A percentile compares a stretch with the other conserved stretches of the same genome.
Evolutionary conservation across 2,329 filamentous ascomycete genomes (phyloP).

Genomic region (Xylaria sp.): DNA sequence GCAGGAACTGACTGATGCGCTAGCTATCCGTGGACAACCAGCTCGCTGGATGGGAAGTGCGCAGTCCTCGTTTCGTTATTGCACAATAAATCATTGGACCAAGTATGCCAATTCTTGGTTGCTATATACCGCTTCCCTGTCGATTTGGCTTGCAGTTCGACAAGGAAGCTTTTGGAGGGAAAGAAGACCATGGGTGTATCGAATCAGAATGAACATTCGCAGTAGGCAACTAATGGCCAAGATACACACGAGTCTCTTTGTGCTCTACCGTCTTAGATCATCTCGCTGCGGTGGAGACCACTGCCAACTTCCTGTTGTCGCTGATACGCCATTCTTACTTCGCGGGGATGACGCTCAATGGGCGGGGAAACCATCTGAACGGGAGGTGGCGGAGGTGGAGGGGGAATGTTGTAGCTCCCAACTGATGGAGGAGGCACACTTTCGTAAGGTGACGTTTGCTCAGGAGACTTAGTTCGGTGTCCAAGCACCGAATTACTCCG

Average conservation of each 20-base stretch:
- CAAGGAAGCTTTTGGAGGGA: background rate
- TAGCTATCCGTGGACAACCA: background rate
- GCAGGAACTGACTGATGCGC: background rate
- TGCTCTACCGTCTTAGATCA: constrained; percentile 41
- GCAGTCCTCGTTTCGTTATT: background rate
- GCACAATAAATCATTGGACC: background rate
- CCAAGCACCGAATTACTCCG: constrained; percentile 40
- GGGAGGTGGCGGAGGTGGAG: constrained; percentile 19
- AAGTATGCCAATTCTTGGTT: background rate
- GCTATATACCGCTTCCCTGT: background rate
- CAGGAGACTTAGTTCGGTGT: constrained; percentile 37
- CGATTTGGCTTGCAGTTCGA: background rate
- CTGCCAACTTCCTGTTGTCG: constrained; percentile 40
- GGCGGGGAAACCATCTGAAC: constrained; percentile 18
- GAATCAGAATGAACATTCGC: background rate
- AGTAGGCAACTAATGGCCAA: constrained; percentile 1
- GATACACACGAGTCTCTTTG: constrained; percentile 13
- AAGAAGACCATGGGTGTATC: background rate
- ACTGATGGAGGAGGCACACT: constrained; percentile 32
- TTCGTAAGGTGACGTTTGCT: constrained; percentile 36
- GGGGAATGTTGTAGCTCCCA: constrained; percentile 29
- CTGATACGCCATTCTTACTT: constrained; percentile 36
- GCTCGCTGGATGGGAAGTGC: background rate
- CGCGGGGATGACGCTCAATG: constrained; percentile 33
- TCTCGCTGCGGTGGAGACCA: constrained; percentile 49